phyloP scores from a whole-genome alignment of 2,329 filamentous ascomycete species.

The Paraphoma chrysanthemicola region DNA sequence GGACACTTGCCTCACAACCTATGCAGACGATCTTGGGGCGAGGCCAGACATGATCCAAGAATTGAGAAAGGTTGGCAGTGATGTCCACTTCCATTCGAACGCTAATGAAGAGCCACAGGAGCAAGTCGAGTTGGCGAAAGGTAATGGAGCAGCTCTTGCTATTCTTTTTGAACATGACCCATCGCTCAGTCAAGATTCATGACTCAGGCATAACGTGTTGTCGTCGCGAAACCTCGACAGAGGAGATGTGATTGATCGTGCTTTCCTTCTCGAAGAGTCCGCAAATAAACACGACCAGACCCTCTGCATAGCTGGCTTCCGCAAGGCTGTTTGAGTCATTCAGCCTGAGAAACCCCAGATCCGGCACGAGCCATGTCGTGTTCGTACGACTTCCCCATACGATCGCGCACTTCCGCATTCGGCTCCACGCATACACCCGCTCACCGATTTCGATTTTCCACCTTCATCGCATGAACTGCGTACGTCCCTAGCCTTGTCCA shows the following conservation, averaged over 20 bases:
- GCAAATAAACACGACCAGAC: conserved; percentile 16
- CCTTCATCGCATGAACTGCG: not conserved
- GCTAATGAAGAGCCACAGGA: conserved; percentile 81
- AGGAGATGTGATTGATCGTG: conserved; percentile 73
- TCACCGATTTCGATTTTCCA: not conserved
- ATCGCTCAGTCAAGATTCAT: conserved; percentile 61
- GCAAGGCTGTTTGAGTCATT: not conserved
- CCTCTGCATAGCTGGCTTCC: conserved; percentile 7
- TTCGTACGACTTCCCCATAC: not conserved
- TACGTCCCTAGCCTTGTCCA: not conserved
- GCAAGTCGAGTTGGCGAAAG: conserved; percentile 88
- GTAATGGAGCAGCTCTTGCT: conserved; percentile 66
- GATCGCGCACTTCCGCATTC: not conserved
- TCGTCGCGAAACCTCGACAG: conserved; percentile 73
- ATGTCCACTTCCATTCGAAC: conserved; percentile 86
- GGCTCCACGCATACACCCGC: conserved; percentile 1
- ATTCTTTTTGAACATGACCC: conserved; percentile 89
- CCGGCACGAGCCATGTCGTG: not conserved
- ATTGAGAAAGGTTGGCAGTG: conserved; percentile 84
- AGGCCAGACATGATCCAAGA: conserved; percentile 76
- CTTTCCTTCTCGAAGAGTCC: conserved; percentile 66
- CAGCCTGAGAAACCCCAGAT: not conserved
- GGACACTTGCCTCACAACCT: conserved; percentile 90
- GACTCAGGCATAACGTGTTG: conserved; percentile 46
- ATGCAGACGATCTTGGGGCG: conserved; percentile 78